A percentile compares a stretch with the other conserved stretches of the same genome.
phyloP scores from a whole-genome alignment of 306 rosid genomes.

The Clitoria ternatea region DNA sequence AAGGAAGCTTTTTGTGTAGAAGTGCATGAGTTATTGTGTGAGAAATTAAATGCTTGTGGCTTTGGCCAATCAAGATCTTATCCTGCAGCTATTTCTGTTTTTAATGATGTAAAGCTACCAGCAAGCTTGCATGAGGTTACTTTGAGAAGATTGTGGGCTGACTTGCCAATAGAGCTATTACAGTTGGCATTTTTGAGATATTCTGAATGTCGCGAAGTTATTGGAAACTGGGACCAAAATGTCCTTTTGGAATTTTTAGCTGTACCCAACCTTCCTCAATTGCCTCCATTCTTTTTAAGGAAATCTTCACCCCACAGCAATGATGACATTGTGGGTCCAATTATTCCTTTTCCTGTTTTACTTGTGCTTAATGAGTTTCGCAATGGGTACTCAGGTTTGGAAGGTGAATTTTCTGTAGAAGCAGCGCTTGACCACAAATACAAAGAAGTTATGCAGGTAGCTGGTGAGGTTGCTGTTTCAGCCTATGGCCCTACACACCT shows the following conservation, averaged over 20 bases:
- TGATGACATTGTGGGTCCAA: constrained; percentile 62
- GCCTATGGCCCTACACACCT: constrained; percentile 16
- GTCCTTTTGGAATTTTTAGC: constrained; percentile 45
- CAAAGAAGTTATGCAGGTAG: constrained; percentile 46
- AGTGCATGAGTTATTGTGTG: constrained; percentile 52
- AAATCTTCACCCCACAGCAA: constrained; percentile 42
- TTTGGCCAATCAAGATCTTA: constrained; percentile 42
- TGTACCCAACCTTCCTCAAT: constrained; percentile 49
- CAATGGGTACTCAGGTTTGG: constrained; percentile 34
- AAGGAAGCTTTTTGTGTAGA: constrained; percentile 30
- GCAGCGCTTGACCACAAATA: constrained; percentile 34
- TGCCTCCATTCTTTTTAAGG: constrained; percentile 71
- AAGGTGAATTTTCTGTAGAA: constrained; percentile 42
- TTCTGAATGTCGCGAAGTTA: constrained; percentile 37
- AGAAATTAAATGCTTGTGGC: constrained; percentile 53
- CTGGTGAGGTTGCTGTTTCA: constrained; percentile 33
- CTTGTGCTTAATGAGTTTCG: constrained; percentile 46
- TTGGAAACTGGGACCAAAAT: constrained; percentile 18
- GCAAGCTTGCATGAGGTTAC: constrained; percentile 49
- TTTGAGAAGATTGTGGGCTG: constrained; percentile 58
- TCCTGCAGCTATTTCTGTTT: constrained; percentile 42
- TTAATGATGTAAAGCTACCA: constrained; percentile 52
- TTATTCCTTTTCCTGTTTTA: constrained; percentile 61
- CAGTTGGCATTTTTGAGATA: constrained; percentile 52
- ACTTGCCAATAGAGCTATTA: constrained; percentile 51